Evolutionary conservation across 2,329 filamentous ascomycete species (phyloP), one percentile per base, ranked within the genome.

Genomic region (Nothophoma quercina): DNA sequence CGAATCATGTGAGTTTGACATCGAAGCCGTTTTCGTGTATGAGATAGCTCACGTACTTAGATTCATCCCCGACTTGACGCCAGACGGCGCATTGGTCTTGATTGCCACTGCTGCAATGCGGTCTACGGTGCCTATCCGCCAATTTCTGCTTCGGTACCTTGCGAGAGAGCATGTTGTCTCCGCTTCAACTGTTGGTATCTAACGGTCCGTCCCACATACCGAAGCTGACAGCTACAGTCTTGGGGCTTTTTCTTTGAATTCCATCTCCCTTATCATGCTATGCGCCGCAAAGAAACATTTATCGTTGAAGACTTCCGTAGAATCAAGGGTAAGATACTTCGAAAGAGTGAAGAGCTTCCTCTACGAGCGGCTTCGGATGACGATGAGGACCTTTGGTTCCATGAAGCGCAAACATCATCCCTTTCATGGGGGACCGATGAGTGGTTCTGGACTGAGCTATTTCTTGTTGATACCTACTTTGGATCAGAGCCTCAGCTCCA

Each of bases 351-450:
- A 9, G 6, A 42, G 9, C 48, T 64, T 23, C 61, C 61, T 12
- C 51, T 64, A 22, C 36, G 38, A 1, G 7, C 3, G 3, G 21
- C 45, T n/a, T 55, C 59, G 1, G 13, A 16, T 13, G 56, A 59
- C 13, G 3, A 35, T 1, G 42, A 62, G 15, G 40, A 55, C 7
- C 23, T 59, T 6, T 56, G 46, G 32, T 62, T 57, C 22, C 58
- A 64, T 22, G 56, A 62, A 46, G 61, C 57, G 1, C 57, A 64
- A 26, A 60, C 50, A 4, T 64, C 59, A 6, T 64, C 61, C 0
- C 40, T 64, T 13, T 60, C 44, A 4, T 55, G 52, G 51, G 61
- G 61, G 2, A 30, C 53, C 2, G 57, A 60, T 19, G 59, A 62
- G 40, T 49, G 29, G 15, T 64, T 59, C 43, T 62, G 59, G 59